phyloP scores from a whole-genome alignment of 2,329 filamentous ascomycete species.

The Fonsecaea nubica region DNA sequence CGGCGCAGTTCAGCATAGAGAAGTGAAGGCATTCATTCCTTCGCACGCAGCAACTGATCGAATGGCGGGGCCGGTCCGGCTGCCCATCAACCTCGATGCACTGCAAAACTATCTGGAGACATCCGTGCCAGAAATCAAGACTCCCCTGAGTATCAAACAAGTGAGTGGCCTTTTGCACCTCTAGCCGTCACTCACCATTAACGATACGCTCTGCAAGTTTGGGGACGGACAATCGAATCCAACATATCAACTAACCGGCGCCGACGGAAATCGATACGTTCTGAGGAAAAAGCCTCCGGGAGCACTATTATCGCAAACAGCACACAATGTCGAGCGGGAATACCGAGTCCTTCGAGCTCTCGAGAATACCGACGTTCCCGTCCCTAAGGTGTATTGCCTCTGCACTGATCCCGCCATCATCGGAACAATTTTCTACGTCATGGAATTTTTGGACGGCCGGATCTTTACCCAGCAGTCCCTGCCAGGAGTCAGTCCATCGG shows the following conservation, averaged over 20 bases:
- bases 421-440: slow-evolving; percentile 94
- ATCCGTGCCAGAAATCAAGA: background rate
- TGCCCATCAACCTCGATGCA: background rate
- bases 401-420: slow-evolving; percentile 81
- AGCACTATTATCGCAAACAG: slow-evolving; percentile 86
- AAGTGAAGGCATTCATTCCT: no score
- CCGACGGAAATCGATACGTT: slow-evolving; percentile 54
- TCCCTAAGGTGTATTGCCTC: slow-evolving; percentile 81
- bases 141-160: background rate
- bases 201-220: background rate
- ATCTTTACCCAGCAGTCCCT: slow-evolving; percentile 89
- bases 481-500: slow-evolving; percentile 56
- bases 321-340: slow-evolving; percentile 94
- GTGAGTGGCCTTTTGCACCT: background rate
- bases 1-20: no score
- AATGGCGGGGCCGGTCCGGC: background rate
- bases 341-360: slow-evolving; percentile 88
- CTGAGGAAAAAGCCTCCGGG: slow-evolving; percentile 98
- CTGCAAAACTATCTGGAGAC: background rate
- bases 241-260: background rate
- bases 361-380: slow-evolving; percentile 77
- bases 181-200: background rate
- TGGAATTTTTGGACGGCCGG: slow-evolving; percentile 91
- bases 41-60: no score
- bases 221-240: background rate